Percentiles rank a stretch among this genome's conserved stretches.
phyloP scores from a whole-genome alignment of 2,329 filamentous ascomycete species.

The Hymenotorrendiella dingleyae region DNA sequence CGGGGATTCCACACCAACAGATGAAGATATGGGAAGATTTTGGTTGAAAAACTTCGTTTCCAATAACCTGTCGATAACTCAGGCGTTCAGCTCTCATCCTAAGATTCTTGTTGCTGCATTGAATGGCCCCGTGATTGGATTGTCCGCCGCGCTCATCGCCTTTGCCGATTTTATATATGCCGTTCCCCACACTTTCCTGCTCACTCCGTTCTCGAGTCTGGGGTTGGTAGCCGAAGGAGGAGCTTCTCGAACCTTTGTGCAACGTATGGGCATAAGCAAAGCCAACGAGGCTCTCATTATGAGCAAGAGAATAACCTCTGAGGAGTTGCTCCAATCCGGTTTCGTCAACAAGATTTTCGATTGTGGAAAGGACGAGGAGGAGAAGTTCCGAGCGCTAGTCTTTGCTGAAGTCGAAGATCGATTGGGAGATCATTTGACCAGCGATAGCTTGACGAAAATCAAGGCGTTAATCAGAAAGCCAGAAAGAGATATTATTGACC shows the following conservation, averaged over 20 bases:
- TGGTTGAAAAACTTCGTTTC: constrained; percentile 69
- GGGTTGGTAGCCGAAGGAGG: constrained; percentile 88
- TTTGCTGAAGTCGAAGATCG: constrained; percentile 74
- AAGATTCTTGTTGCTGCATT: constrained; percentile 89
- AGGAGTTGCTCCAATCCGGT: constrained; percentile 68
- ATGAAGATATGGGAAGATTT: constrained; percentile 39
- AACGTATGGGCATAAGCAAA: constrained; percentile 70
- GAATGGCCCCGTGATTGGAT: constrained; percentile 85
- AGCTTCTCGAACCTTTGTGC: constrained; percentile 70
- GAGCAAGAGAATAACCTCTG: constrained; percentile 68
- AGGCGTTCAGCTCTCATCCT: constrained; percentile 86
- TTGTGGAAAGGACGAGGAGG: constrained; percentile 53
- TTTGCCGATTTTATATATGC: constrained; percentile 92
- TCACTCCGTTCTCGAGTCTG: constrained; percentile 86
- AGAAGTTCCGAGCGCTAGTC: constrained; percentile 65
- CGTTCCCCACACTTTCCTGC: constrained; percentile 72
- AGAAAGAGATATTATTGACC: constrained; percentile 66
- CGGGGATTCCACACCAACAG: constrained; percentile 37
- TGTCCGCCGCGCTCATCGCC: constrained; percentile 75
- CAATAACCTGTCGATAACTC: constrained; percentile 84
- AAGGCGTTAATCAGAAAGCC: constrained; percentile 77
- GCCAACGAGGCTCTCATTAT: constrained; percentile 93
- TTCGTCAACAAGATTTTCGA: constrained; percentile 83
- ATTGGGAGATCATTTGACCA: constrained; percentile 72
- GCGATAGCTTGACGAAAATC: constrained; percentile 73